Evolutionary conservation across 2,329 filamentous ascomycete genomes (phyloP).

Genomic region (Cadophora sp.): DNA sequence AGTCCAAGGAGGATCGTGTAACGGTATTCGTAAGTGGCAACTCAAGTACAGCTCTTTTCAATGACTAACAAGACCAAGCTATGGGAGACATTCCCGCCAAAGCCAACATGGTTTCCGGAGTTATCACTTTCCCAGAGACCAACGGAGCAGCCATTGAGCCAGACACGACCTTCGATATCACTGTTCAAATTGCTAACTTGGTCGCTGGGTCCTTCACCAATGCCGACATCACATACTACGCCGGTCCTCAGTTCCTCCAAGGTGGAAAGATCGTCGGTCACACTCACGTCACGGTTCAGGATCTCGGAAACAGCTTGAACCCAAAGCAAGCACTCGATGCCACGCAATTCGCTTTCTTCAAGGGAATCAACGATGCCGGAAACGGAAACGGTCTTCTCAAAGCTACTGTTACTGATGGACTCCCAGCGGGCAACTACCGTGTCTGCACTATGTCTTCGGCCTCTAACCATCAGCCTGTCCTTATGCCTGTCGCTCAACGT

Average conservation of each 20-base stretch:
- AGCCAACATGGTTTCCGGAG: constrained; percentile 43
- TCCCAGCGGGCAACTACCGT: constrained; percentile 52
- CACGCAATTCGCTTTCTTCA: constrained; percentile 50
- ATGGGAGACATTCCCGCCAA: constrained; percentile 47
- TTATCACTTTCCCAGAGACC: constrained; percentile 42
- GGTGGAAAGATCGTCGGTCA: constrained; percentile 48
- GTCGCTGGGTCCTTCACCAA: constrained; percentile 51
- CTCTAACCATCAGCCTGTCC: constrained; percentile 52
- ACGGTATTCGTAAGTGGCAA: constrained; percentile 48
- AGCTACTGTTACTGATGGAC: constrained; percentile 49
- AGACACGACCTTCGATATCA: constrained; percentile 45
- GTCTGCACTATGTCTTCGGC: constrained; percentile 53
- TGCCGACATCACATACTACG: constrained; percentile 48
- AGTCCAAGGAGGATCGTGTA: constrained; percentile 65
- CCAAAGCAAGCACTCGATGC: constrained; percentile 44
- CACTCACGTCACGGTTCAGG: constrained; percentile 51
- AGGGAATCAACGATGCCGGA: constrained; percentile 51
- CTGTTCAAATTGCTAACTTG: constrained; percentile 46
- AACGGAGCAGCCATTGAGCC: constrained; percentile 35
- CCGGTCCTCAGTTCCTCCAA: constrained; percentile 48
- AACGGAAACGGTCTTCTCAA: constrained; percentile 49
- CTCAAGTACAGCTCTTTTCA: neutral
- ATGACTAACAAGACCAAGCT: constrained; percentile 34
- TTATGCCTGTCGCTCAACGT: constrained; percentile 55
- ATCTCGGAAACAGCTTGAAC: constrained; percentile 46